Conservation (phyloP, 495 filamentous ascomycete species). For the Aspergillus coremiiformis region DNA sequence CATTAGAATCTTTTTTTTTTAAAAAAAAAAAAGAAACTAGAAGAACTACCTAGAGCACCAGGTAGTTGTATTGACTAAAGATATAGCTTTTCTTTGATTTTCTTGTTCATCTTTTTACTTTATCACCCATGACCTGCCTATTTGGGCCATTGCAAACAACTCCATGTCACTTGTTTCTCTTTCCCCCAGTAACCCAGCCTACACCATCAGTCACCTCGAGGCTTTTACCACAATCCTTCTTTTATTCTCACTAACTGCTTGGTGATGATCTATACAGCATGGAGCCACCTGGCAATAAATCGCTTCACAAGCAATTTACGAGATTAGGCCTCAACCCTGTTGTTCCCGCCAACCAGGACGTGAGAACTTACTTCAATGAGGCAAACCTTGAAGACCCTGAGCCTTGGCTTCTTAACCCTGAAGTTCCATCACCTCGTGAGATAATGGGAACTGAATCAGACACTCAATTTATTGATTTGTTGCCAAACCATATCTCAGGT, state of each 20-base stretch:
- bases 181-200: neutral
- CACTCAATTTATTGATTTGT: conserved; percentile 23
- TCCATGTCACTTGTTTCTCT: neutral
- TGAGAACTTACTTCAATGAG: conserved; percentile 31
- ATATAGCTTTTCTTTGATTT: too few species aligned
- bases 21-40: too few species aligned
- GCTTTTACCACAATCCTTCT: too few species aligned
- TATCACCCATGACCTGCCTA: too few species aligned
- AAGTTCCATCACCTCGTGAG: conserved; percentile 39
- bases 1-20: too few species aligned
- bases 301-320: neutral
- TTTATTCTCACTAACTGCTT: neutral
- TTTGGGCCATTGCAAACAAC: neutral
- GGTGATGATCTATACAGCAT: neutral
- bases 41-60: too few species aligned
- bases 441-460: conserved; percentile 28
- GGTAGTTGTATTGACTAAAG: too few species aligned
- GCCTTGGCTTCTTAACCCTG: conserved; percentile 37
- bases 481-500: conserved; percentile 32
- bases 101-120: too few species aligned
- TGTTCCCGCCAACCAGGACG: conserved; percentile 18
- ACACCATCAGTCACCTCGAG: too few species aligned
- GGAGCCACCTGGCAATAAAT: neutral
- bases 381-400: conserved; percentile 10
- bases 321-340: neutral